phyloP scores from a whole-genome alignment of 441 rosid genomes.

The Cnidoscolus chayamansa region DNA sequence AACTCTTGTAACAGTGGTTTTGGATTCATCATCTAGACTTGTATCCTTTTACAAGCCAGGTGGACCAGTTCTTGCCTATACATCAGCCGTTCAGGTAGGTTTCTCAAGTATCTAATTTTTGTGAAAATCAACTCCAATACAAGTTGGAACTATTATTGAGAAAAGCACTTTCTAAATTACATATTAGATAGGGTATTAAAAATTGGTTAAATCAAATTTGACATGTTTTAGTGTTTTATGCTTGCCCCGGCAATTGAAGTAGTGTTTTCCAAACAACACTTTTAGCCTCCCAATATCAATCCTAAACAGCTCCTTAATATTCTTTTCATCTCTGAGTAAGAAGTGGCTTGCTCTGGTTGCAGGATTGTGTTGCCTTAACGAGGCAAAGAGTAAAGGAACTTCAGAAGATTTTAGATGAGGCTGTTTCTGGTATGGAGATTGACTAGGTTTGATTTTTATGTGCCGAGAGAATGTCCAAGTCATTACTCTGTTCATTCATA shows the following conservation, averaged over 20 bases:
- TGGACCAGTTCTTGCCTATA: slow-evolving; percentile 64
- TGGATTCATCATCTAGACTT: slow-evolving; percentile 70
- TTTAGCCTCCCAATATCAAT: too few species aligned
- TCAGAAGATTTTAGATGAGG: slow-evolving; percentile 56
- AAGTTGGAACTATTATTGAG: too few species aligned
- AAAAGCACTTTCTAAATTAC: too few species aligned
- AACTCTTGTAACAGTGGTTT: slow-evolving; percentile 64
- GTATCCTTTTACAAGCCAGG: slow-evolving; percentile 87
- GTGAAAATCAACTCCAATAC: not conserved
- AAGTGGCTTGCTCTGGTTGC: slow-evolving; percentile 24
- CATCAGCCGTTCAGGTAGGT: slow-evolving; percentile 68
- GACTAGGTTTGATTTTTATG: slow-evolving; percentile 32
- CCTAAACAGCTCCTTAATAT: too few species aligned
- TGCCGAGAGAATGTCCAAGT: slow-evolving; percentile 12
- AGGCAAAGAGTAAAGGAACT: slow-evolving; percentile 78
- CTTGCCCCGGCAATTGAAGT: not conserved
- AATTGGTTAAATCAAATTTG: too few species aligned
- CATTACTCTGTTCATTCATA: slow-evolving; percentile 10
- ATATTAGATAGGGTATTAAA: too few species aligned
- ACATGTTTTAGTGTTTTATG: too few species aligned
- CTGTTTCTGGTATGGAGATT: slow-evolving; percentile 60
- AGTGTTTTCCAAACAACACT: not conserved
- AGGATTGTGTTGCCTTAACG: slow-evolving; percentile 81
- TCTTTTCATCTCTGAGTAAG: not conserved
- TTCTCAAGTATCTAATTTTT: not conserved